Evolutionary conservation across 1,284 basidiomycete genomes (phyloP), one percentile per base, ranked within the genome.

Genomic region (Moniliella sp.): DNA sequence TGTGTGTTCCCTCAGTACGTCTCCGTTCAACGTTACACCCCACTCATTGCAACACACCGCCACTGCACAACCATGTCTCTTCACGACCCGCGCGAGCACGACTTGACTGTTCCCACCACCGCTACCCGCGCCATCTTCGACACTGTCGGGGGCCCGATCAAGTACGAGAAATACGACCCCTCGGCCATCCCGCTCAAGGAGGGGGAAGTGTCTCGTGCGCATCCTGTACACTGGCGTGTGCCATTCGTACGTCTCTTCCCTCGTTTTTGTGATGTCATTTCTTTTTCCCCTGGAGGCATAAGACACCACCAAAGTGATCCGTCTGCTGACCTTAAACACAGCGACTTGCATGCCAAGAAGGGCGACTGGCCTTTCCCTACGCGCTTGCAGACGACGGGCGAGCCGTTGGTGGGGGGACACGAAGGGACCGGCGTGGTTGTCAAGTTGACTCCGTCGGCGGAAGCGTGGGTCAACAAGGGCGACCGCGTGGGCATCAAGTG

Each of bases 401-500:
- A 25, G 8, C 79, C 79, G 1, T 70, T 82, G n/a, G 71, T 84
- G 38, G 82, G 80, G 19, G 82, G 82, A 0, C 80, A 83, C 54
- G 79, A 82, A 63, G 78, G 63, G 28, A 61, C 61, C 4, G 66
- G 65, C 29, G 48, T 68, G 31, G 64, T 84, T 36, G 76, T 84
- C 25, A 78, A 78, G 23, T 76, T 84, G 47, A 79, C 73, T 28
- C 65, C 68, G 14, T 65, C 74, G 51, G 76, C 76, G 0, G 69
- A 71, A 1, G 48, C 55, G 30, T 50, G 73, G 45, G 54, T 66
- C 47, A 64, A 66, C 46, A 40, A 82, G 17, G 79, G 81, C 15
- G 74, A 82, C 42, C 69, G 76, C 10, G 81, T 86, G 28, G 81
- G 82, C 4, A 73, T 88, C 66, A 86, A 86, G 49, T 48, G 48